These are phyloP conservation scores for Grammothele lineata DNA, from an alignment of 768 basidiomycete species.

Conservation along the genomic window DNA sequence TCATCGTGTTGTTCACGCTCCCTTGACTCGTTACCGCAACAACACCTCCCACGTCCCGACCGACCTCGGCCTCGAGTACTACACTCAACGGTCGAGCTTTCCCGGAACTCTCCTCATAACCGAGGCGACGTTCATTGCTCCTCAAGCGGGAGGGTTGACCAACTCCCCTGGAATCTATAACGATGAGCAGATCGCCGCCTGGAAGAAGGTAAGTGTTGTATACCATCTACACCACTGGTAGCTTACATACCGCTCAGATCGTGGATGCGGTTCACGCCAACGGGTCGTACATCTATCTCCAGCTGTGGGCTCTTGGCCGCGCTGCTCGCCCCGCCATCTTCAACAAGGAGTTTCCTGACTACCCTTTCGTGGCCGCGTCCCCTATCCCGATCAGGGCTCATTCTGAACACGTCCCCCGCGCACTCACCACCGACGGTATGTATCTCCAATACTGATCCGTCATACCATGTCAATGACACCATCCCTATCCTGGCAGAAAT, in stretches of 20 bases:
- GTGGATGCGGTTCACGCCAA: conserved; percentile 52
- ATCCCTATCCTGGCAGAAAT: conserved; percentile 18
- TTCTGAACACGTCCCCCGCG: conserved; percentile 14
- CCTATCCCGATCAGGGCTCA: conserved; percentile 19
- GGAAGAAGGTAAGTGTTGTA: conserved; percentile 37
- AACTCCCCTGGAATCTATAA: conserved; percentile 63
- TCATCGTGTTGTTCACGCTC: conserved; percentile 53
- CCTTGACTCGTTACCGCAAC: conserved; percentile 44
- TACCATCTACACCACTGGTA: background rate
- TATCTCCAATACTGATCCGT: background rate
- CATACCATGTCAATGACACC: background rate
- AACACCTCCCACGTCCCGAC: conserved; percentile 31
- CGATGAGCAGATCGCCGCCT: conserved; percentile 49
- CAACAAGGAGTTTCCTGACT: conserved; percentile 29
- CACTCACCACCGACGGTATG: conserved; percentile 22
- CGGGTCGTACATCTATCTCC: conserved; percentile 45
- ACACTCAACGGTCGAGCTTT: conserved; percentile 40
- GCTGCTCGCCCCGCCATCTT: conserved; percentile 32
- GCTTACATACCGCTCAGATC: conserved; percentile 25
- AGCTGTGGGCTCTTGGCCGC: conserved; percentile 56
- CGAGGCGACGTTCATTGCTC: conserved; percentile 52
- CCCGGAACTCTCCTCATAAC: conserved; percentile 54
- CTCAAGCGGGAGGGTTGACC: conserved; percentile 42
- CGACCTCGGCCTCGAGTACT: conserved; percentile 41
- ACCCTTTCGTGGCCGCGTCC: conserved; percentile 14